phyloP scores from a whole-genome alignment of 2,329 filamentous ascomycete genomes.

The Pestalotiopsis sp. region DNA sequence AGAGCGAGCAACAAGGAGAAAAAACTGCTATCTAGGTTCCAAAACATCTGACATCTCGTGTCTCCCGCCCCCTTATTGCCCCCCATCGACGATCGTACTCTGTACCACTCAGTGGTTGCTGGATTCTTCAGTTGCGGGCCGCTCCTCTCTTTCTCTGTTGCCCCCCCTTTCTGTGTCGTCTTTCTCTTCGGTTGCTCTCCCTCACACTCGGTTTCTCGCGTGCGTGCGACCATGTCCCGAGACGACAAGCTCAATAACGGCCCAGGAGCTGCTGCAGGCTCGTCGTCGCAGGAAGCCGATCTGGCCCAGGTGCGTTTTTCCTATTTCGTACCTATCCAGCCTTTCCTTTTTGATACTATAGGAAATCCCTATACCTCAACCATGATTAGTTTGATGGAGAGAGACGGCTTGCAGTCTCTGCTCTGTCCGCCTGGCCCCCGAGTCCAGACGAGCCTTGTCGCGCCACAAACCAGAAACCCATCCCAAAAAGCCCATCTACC shows the following conservation, averaged over 20 bases:
- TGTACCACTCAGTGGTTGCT: neutral
- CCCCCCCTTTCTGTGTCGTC: neutral
- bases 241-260: neutral
- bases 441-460: neutral
- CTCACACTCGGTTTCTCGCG: neutral
- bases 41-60: neutral
- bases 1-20: neutral
- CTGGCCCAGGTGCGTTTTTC: slow-evolving; percentile 12
- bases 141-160: neutral
- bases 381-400: neutral
- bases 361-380: too few relatives aligned
- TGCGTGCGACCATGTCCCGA: slow-evolving; percentile 1
- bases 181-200: neutral
- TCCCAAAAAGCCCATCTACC: neutral
- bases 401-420: neutral
- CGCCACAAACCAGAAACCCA: neutral
- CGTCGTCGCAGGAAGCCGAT: slow-evolving; percentile 11
- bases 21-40: neutral
- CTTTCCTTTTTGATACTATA: neutral
- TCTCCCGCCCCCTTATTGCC: neutral
- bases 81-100: neutral
- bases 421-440: neutral
- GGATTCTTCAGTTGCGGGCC: neutral
- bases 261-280: neutral
- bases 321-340: neutral